Evolutionary conservation across 2,329 filamentous ascomycete species (phyloP), one percentile per base, ranked within the genome.

Genomic region (Paecilomyces fulvus): DNA sequence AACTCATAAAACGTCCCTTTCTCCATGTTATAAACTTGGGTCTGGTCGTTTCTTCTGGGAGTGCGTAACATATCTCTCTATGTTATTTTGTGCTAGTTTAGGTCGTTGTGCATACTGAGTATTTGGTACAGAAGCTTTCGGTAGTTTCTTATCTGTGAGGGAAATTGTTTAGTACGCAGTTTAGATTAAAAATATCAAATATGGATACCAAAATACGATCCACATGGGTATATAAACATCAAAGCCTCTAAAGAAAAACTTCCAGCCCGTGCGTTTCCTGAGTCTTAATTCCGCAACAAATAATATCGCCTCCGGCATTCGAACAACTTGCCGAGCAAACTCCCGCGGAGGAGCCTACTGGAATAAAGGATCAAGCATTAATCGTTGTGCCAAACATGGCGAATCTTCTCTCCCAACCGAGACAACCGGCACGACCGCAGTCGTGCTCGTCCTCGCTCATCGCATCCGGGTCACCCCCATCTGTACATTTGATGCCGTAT

Each of bases 371-470:
- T 52, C 54, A 59, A 37, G 33, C 50, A 50, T 67, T 59, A 49
- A 90, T 86, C 52, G 75, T 82, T 4, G 86, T 88, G 14, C 82
- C 83, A 66, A 86, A 88, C 54, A 91, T 67, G 5, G 79, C 78
- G 71, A 85, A 89, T 60, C 82, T 72, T 56, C 83, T 79, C 65
- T 85, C 74, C 84, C 86, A 90, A 30, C 79, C 70, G 49, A 74
- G 67, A 51, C 68, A 68, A 48, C 73, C 61, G 61, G 73, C 2
- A 70, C 77, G 1, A 72, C 57, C 11, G 77, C 80, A 37, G 74
- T 76, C 77, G 4, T 56, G 60, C 53, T 64, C 60, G 55, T 61
- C 58, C 56, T 67, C 48, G n/a, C 30, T 55, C 55, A 17, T 56
- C 56, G 37, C 76, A 74, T 4, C 56, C 59, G 12, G 79, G 69